Conservation (phyloP, 257 asterid genomes). For the Henckelia pumila region DNA sequence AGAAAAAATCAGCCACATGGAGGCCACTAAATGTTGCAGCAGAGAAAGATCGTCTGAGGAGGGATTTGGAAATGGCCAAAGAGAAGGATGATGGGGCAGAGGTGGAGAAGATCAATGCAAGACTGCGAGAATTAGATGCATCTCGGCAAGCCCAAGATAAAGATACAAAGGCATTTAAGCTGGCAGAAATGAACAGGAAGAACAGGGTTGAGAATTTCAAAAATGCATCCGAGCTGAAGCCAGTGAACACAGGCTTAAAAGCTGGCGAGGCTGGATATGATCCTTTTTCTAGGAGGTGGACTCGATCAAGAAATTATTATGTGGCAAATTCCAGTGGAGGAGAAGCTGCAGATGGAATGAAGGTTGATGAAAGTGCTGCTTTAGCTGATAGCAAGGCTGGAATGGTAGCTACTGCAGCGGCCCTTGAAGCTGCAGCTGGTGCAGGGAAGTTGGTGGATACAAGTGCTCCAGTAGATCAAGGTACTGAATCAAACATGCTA, state of each 20-base stretch:
- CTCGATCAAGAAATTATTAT: slow-evolving; percentile 83
- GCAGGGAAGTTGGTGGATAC: slow-evolving; percentile 94
- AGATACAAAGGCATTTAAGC: slow-evolving; percentile 68
- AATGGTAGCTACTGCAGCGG: slow-evolving; percentile 61
- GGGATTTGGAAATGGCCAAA: slow-evolving; percentile 82
- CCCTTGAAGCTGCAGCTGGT: slow-evolving; percentile 79
- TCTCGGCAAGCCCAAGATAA: slow-evolving; percentile 54
- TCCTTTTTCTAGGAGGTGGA: slow-evolving; percentile 98
- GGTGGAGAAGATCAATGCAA: slow-evolving; percentile 66
- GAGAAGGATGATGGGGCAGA: slow-evolving; percentile 65
- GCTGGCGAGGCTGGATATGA: slow-evolving; percentile 95
- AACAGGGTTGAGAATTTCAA: slow-evolving; percentile 88
- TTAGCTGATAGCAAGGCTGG: slow-evolving; percentile 42
- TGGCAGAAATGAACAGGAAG: slow-evolving; percentile 89
- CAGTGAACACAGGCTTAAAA: slow-evolving; percentile 46
- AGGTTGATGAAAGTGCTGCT: slow-evolving; percentile 38
- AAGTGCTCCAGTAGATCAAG: slow-evolving; percentile 79
- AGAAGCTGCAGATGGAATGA: slow-evolving; percentile 33
- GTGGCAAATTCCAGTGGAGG: slow-evolving; percentile 40
- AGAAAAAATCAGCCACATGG: slow-evolving; percentile 94
- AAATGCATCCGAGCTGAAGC: slow-evolving; percentile 77
- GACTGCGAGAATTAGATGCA: slow-evolving; percentile 71
- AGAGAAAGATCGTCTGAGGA: slow-evolving; percentile 89
- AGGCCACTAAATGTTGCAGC: slow-evolving; percentile 87
- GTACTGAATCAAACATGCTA: slow-evolving; percentile 58